A percentile compares a stretch with the other conserved stretches of the same genome.
phyloP scores from a whole-genome alignment of 2,329 filamentous ascomycete genomes.

The Berkeleyomyces basicola region DNA sequence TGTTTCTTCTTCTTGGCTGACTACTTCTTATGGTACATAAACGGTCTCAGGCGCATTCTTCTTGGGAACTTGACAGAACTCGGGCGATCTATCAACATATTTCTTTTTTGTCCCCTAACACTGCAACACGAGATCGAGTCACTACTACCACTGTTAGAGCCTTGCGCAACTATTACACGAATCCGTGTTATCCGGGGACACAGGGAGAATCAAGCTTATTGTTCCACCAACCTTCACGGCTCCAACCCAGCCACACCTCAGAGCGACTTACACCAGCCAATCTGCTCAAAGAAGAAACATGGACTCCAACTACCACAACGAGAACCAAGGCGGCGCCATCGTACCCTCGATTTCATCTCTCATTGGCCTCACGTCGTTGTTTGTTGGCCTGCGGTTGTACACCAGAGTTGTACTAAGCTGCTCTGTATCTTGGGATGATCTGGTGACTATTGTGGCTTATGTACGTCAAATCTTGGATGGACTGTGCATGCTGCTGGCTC shows the following conservation, averaged over 20 bases:
- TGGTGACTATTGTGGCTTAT: background rate
- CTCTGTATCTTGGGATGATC: constrained; percentile 11
- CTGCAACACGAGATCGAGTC: no score
- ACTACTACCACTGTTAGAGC: no score
- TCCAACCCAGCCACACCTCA: no score
- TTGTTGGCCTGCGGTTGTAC: constrained; percentile 12
- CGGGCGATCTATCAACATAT: no score
- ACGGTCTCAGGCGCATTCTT: no score
- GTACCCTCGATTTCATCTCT: constrained; percentile 6
- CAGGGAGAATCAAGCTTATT: background rate
- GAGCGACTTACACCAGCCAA: background rate
- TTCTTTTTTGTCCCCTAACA: no score
- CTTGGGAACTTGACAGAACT: no score
- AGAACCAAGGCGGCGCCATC: background rate
- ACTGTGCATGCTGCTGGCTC: background rate
- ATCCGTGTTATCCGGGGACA: no score
- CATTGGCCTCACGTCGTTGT: background rate
- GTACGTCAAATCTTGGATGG: constrained; percentile 3
- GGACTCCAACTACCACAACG: background rate
- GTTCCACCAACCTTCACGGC: background rate
- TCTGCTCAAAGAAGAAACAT: background rate
- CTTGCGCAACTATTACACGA: no score
- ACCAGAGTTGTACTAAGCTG: constrained; percentile 5
- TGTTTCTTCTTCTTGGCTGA: no score
- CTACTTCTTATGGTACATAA: no score